Evolutionary conservation across 371 early-diverging fungal genomes (phyloP), one percentile per base, ranked within the genome.

Genomic region (Syncephalastrum contaminatum): DNA sequence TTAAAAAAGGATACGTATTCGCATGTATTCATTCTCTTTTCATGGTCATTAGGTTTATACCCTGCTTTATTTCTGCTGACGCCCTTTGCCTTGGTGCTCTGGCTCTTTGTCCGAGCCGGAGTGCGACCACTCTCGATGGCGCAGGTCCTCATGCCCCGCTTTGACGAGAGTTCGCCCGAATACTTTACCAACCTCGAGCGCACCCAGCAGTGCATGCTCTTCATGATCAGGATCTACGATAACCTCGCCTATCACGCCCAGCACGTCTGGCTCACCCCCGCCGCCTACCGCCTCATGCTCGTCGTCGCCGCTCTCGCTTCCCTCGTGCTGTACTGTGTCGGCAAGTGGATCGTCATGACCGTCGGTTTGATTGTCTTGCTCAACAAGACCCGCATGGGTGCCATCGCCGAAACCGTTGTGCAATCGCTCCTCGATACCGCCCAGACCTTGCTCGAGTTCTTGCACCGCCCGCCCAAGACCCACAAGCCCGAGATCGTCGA

Each of bases 201-300:
- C 13, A 66, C 64, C 61, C 75, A 75, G 36, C 54, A 72, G 22
- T 53, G 62, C 8, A 69, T 75, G 56, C 24, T 63, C 3, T 69
- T 70, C 25, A 43, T 64, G 19, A 72, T 69, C 18, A 59, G 70
- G 20, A 44, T 72, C 16, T 75, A 75, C 39, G 75, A 75, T 41
- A 70, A 75, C 30, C 46, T 75, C 7, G 64, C 60, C n/a, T 70
- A 67, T 43, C 75, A 75, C 25, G 36, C 62, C 1, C 63, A 65
- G 4, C 72, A 72, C 40, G 22, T 67, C 44, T 43, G 52, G 1
- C 36, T 75, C 3, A 48, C 53, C 7, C 52, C 52, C 2, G 46
- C 50, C 3, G 54, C 68, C 4, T 73, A 73, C 48, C 59, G 46
- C 15, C 10, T 59, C 0, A 10, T 73, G 14, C 48, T 60, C 19